These are phyloP conservation scores for Botrytis paeoniae DNA, from an alignment of 2,329 filamentous ascomycete genomes.

Conservation along the genomic window DNA sequence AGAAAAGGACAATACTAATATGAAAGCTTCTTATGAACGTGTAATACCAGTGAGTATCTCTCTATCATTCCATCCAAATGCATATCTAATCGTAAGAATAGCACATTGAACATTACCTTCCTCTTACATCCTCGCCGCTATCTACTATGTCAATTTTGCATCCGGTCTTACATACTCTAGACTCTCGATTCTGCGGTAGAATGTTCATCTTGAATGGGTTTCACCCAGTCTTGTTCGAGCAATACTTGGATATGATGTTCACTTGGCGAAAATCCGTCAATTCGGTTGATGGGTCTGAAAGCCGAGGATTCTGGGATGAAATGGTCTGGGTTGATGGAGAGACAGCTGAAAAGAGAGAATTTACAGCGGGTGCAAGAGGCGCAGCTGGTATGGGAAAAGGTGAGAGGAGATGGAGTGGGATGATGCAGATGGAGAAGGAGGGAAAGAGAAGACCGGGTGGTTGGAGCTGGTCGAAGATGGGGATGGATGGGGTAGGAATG, in stretches of 20 bases:
- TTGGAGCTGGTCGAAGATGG: conserved; percentile 15
- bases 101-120: conserved; percentile 69
- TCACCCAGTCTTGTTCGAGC: conserved; percentile 20
- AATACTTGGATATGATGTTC: conserved; percentile 22
- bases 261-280: background rate
- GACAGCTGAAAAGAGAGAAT: conserved; percentile 26
- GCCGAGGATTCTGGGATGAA: conserved; percentile 18
- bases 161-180: conserved; percentile 52
- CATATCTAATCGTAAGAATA: conserved; percentile 44
- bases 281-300: background rate
- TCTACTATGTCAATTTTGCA: conserved; percentile 58
- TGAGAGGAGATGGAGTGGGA: conserved; percentile 13
- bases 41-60: conserved; percentile 19
- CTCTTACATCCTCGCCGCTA: conserved; percentile 61
- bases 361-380: conserved; percentile 21
- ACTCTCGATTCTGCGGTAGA: conserved; percentile 23
- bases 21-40: conserved; percentile 16
- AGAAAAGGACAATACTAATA: background rate
- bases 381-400: background rate
- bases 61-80: background rate
- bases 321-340: conserved; percentile 22
- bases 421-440: conserved; percentile 10
- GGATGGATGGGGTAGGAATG: conserved; percentile 15
- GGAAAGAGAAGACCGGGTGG: conserved; percentile 1
- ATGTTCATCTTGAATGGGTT: conserved; percentile 38